Percentiles rank a stretch among this genome's conserved stretches.
Evolutionary conservation across 2,329 filamentous ascomycete species (phyloP).

Genomic region (Botrytis pseudocinerea): DNA sequence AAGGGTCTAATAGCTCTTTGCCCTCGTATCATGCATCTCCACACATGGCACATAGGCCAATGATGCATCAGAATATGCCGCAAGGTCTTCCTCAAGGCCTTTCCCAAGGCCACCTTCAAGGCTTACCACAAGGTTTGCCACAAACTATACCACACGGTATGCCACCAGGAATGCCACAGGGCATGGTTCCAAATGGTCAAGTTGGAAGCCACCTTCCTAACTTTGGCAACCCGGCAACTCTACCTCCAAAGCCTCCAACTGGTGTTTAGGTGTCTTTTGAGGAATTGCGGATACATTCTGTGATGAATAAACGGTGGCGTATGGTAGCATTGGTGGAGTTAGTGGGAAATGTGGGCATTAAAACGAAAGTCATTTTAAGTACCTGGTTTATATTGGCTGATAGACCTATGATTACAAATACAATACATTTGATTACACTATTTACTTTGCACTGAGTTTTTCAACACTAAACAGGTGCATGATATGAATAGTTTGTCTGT

Average conservation of each 20-base stretch:
- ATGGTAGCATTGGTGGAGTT: constrained; percentile 43
- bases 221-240: constrained; percentile 54
- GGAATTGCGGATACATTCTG: constrained; percentile 30
- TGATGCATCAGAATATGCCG: constrained; percentile 41
- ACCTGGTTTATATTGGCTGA: constrained; percentile 38
- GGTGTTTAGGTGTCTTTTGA: constrained; percentile 36
- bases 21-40: constrained; percentile 43
- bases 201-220: constrained; percentile 54
- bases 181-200: constrained; percentile 37
- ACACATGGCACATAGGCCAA: constrained; percentile 40
- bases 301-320: constrained; percentile 40
- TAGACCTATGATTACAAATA: constrained; percentile 38
- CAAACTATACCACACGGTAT: constrained; percentile 34
- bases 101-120: constrained; percentile 29
- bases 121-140: constrained; percentile 32
- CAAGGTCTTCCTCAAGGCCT: constrained; percentile 35
- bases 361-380: constrained; percentile 35
- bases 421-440: constrained; percentile 23
- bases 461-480: background rate
- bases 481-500: background rate
- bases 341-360: constrained; percentile 36
- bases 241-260: constrained; percentile 57
- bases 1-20: constrained; percentile 42
- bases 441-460: background rate
- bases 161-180: constrained; percentile 32